Percentiles rank a stretch among this genome's conserved stretches.
These are phyloP conservation scores for Punica granatum DNA, from an alignment of 345 rosid species.

Conservation along the genomic window DNA sequence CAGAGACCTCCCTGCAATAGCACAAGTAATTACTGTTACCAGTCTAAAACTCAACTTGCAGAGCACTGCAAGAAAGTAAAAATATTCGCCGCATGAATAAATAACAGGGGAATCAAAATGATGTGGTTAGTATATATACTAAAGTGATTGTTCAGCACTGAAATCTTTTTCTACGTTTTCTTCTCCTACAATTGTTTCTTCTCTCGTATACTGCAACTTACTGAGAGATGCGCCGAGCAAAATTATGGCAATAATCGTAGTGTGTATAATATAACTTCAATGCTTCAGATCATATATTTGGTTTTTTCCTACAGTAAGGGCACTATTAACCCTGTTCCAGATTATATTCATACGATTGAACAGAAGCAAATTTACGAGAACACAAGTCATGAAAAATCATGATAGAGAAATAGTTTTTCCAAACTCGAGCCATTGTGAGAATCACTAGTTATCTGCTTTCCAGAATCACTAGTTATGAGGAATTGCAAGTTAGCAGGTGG, in stretches of 20 bases:
- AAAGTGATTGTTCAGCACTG: neutral
- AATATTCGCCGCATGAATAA: neutral
- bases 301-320: neutral
- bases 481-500: neutral
- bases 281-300: neutral
- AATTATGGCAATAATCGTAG: neutral
- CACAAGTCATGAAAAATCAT: neutral
- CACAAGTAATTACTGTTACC: neutral
- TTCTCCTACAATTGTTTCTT: neutral
- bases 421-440: neutral
- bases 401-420: neutral
- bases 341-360: neutral
- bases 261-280: neutral
- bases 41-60: neutral
- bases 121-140: neutral
- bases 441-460: neutral
- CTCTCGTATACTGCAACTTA: neutral
- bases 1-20: slow-evolving; percentile 60
- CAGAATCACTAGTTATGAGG: neutral
- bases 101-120: neutral
- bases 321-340: neutral
- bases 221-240: neutral
- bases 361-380: neutral
- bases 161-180: neutral
- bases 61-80: neutral